Conservation (phyloP, 805 yeast genomes). For the Wickerhamomyces rabaulensis region DNA sequence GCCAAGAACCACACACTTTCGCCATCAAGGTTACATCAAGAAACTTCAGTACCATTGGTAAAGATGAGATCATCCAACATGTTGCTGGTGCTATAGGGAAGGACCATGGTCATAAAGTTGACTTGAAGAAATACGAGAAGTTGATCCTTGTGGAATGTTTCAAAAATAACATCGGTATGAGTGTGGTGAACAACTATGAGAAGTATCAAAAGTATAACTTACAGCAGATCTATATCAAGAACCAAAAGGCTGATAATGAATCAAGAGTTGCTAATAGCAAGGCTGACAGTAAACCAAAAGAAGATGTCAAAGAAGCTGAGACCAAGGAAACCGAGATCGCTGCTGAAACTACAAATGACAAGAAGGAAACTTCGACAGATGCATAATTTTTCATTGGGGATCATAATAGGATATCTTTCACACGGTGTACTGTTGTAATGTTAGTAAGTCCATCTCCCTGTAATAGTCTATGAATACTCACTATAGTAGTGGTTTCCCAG, state of each 20-base stretch:
- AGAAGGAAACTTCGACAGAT: background rate
- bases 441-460: too few relatives aligned
- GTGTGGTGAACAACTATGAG: constrained; percentile 68
- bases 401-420: background rate
- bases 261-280: constrained; percentile 12
- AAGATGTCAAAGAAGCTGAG: background rate
- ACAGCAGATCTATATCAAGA: constrained; percentile 66
- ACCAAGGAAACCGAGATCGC: background rate
- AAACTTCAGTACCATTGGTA: constrained; percentile 67
- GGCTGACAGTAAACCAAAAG: background rate
- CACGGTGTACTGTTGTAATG: constrained; percentile 7
- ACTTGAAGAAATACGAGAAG: constrained; percentile 72
- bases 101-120: constrained; percentile 69
- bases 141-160: constrained; percentile 82
- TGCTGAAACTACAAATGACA: background rate
- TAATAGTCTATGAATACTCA: too few relatives aligned
- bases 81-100: constrained; percentile 71
- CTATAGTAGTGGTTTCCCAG: constrained; percentile 52
- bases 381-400: background rate
- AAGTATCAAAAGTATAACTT: constrained; percentile 66
- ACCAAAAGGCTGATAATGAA: constrained; percentile 12
- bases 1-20: constrained; percentile 40
- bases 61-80: constrained; percentile 66
- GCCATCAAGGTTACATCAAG: constrained; percentile 80
- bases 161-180: constrained; percentile 82